These are phyloP conservation scores for Cymbidium sinense DNA, from an alignment of 106 monocot species.

Conservation along the genomic window DNA sequence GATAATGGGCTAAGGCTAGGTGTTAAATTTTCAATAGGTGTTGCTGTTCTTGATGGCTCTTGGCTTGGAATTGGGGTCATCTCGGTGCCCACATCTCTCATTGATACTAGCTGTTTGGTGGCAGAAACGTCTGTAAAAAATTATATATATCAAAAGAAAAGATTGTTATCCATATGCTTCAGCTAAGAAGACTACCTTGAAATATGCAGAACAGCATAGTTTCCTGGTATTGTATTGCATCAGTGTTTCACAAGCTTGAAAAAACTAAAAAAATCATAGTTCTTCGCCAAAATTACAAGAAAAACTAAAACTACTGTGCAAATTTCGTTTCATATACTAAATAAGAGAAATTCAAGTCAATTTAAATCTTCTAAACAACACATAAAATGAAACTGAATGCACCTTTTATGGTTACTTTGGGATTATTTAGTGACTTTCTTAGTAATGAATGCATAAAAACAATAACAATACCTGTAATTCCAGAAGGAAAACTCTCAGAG, in stretches of 20 bases:
- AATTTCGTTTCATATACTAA: background rate
- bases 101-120: constrained; percentile 54
- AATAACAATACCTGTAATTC: constrained; percentile 25
- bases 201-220: background rate
- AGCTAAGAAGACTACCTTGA: background rate
- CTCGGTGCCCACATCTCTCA: constrained; percentile 94
- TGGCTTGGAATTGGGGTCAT: constrained; percentile 95
- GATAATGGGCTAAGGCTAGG: constrained; percentile 50
- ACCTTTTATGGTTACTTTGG: background rate
- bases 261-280: background rate
- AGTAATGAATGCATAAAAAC: background rate
- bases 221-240: too few species aligned
- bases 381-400: background rate
- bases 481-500: constrained; percentile 9
- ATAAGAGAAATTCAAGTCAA: background rate
- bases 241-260: too few species aligned
- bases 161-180: background rate
- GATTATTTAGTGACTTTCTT: background rate
- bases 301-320: too few species aligned
- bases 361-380: too few species aligned
- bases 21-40: constrained; percentile 54
- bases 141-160: too few species aligned
- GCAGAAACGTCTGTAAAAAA: constrained; percentile 29
- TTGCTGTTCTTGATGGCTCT: constrained; percentile 78
- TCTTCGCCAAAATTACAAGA: background rate